These are phyloP conservation scores for Sphaerulina musiva DNA, from an alignment of 2,329 filamentous ascomycete species.

Conservation along the genomic window DNA sequence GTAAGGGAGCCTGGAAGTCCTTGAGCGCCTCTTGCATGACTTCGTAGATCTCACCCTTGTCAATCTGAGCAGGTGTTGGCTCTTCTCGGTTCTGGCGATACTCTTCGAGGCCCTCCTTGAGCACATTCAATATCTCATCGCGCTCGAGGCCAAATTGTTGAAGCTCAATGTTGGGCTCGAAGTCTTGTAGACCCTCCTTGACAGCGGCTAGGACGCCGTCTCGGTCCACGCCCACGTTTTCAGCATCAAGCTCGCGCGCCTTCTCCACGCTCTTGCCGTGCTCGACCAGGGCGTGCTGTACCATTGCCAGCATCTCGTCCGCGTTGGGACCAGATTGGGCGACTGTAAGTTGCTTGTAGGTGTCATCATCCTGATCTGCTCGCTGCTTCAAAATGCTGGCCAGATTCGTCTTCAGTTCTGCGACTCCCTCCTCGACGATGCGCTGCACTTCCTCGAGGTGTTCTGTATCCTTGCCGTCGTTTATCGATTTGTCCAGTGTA, in stretches of 20 bases:
- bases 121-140: constrained; percentile 79
- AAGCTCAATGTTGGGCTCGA: constrained; percentile 87
- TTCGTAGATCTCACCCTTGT: constrained; percentile 75
- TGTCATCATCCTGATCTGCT: constrained; percentile 44
- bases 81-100: constrained; percentile 54
- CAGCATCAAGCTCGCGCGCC: constrained; percentile 18
- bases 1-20: constrained; percentile 64
- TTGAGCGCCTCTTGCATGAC: constrained; percentile 82
- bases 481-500: constrained; percentile 39
- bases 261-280: constrained; percentile 47
- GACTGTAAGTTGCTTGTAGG: constrained; percentile 40
- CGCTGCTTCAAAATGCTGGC: constrained; percentile 71
- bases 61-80: constrained; percentile 51
- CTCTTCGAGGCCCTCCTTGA: constrained; percentile 77
- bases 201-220: constrained; percentile 84
- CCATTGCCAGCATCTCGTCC: constrained; percentile 77
- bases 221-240: constrained; percentile 37
- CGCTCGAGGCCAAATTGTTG: constrained; percentile 85
- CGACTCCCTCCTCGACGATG: constrained; percentile 73
- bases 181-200: constrained; percentile 84
- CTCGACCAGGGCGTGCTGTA: constrained; percentile 65
- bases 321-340: constrained; percentile 40
- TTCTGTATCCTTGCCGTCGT: constrained; percentile 35
- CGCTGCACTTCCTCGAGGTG: constrained; percentile 64
- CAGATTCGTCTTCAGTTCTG: constrained; percentile 78